Percentiles rank a stretch among this genome's conserved stretches.
phyloP scores from a whole-genome alignment of 192 early-diverging fungal species.

The Linderina pennispora region DNA sequence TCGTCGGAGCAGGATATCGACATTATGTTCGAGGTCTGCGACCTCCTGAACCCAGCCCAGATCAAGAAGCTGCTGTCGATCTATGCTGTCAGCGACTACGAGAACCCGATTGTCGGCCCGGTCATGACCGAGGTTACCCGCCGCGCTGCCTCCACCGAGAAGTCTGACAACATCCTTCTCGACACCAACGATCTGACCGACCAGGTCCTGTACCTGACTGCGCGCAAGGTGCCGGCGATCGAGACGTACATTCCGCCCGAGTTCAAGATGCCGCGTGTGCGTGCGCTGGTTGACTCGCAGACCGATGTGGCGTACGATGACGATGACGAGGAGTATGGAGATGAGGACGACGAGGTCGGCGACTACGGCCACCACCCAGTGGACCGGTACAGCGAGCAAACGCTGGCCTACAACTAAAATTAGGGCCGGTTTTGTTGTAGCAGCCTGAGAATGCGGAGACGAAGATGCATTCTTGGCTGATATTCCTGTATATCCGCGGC shows the following conservation, averaged over 20 bases:
- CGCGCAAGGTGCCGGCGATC: slow-evolving; percentile 58
- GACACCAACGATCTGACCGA: slow-evolving; percentile 66
- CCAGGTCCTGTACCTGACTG: slow-evolving; percentile 54
- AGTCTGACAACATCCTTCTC: slow-evolving; percentile 81
- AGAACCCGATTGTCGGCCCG: slow-evolving; percentile 81
- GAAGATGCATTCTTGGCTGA: no score
- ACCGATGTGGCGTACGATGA: slow-evolving; percentile 41
- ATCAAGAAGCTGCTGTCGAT: slow-evolving; percentile 96
- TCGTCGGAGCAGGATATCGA: slow-evolving; percentile 79
- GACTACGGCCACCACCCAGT: slow-evolving; percentile 10
- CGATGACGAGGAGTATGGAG: no score
- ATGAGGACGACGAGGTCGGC: slow-evolving; percentile 2
- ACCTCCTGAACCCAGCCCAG: slow-evolving; percentile 91
- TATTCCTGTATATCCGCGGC: no score
- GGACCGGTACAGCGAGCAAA: slow-evolving; percentile 1
- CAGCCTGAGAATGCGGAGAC: no score
- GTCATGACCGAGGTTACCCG: slow-evolving; percentile 85
- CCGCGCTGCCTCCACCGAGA: slow-evolving; percentile 80
- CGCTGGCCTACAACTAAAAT: not conserved
- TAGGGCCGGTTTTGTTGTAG: no score
- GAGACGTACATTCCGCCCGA: slow-evolving; percentile 70
- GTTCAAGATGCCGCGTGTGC: slow-evolving; percentile 45
- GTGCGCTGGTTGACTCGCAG: slow-evolving; percentile 42
- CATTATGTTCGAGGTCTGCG: slow-evolving; percentile 98
- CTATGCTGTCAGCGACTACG: slow-evolving; percentile 95